Evolutionary conservation across 495 filamentous ascomycete species (phyloP), one percentile per base, ranked within the genome.

Genomic region (Daldinia loculata): DNA sequence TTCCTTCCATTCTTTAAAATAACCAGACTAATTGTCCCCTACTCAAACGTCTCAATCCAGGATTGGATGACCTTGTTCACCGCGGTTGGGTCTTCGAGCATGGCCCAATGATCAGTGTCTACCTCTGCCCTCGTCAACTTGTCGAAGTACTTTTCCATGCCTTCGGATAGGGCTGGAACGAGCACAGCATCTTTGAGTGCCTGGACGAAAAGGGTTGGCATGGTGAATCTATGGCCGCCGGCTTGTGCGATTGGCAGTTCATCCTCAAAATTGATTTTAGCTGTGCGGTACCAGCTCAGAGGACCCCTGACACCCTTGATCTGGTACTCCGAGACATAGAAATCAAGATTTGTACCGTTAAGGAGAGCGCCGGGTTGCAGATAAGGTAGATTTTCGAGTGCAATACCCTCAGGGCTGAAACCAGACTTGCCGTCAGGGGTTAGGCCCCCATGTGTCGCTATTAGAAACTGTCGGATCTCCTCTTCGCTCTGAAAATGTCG

Each of bases 241-340:
- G 56, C 57, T 41, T 57, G 27, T 0, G 61, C 62, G 19, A 66
- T 57, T 17, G 68, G 62, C 34, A 70, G 32, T n/a, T 70, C 57
- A 8, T 94, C 90, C 26, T 90, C 80, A 74, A 85, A 89, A 72
- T 93, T 94, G 53, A 88, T 77, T 75, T 90, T 76, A 0, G 82
- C 77, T 3, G 84, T 88, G 17, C 89, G 84, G 75, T 94, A 94
- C 92, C 92, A 94, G 43, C 3, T 48, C 3, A 48, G 19, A 12
- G 17, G 17, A 4, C 43, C 43, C 3, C 43, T 19, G 4, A 48
- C 0, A 24, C 43, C 8, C 43, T 48, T 22, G 19, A 48, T 24
- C 2, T 48, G 17, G 6, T 48, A 48, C 43, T 48, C 43, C 3
- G 43, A 48, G 11, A 48, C 19, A 5, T 4, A 48, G 9, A 22